phyloP scores from a whole-genome alignment of 306 rosid genomes.

The Neltuma alba region DNA sequence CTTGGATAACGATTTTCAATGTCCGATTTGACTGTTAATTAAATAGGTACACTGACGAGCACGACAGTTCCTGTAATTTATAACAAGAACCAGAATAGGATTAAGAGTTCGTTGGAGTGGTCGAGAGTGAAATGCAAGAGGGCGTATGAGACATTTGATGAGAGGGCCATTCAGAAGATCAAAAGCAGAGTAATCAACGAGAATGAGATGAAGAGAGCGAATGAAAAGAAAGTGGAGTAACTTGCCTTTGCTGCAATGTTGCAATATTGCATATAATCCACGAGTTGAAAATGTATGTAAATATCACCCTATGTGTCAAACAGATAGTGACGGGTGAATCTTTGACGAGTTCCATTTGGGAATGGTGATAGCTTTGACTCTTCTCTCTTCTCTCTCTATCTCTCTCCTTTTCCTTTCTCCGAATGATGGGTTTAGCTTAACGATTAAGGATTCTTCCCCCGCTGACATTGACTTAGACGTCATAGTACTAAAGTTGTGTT shows the following conservation, averaged over 20 bases:
- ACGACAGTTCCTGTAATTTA: slow-evolving; percentile 53
- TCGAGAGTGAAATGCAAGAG: slow-evolving; percentile 41
- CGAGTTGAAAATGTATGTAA: not conserved
- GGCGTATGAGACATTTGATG: slow-evolving; percentile 53
- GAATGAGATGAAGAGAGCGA: slow-evolving; percentile 30
- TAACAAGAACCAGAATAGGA: slow-evolving; percentile 48
- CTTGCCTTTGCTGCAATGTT: not conserved
- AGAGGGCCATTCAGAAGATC: slow-evolving; percentile 53
- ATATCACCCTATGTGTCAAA: not conserved
- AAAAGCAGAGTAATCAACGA: slow-evolving; percentile 31
- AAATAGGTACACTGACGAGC: slow-evolving; percentile 46
- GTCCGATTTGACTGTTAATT: not conserved
- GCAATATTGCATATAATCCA: not conserved
- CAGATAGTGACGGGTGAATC: not conserved
- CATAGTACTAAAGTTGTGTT: not conserved
- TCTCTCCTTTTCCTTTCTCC: not conserved
- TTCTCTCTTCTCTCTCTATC: no score
- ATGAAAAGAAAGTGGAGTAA: slow-evolving; percentile 56
- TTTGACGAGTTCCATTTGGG: not conserved
- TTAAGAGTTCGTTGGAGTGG: slow-evolving; percentile 47
- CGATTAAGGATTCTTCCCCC: not conserved
- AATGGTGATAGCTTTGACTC: not conserved
- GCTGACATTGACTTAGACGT: not conserved
- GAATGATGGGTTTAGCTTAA: not conserved
- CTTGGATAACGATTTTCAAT: not conserved